A percentile compares a stretch with the other conserved stretches of the same genome.
Conservation (phyloP, 441 rosid species). For the Dalechampia spathulata region DNA sequence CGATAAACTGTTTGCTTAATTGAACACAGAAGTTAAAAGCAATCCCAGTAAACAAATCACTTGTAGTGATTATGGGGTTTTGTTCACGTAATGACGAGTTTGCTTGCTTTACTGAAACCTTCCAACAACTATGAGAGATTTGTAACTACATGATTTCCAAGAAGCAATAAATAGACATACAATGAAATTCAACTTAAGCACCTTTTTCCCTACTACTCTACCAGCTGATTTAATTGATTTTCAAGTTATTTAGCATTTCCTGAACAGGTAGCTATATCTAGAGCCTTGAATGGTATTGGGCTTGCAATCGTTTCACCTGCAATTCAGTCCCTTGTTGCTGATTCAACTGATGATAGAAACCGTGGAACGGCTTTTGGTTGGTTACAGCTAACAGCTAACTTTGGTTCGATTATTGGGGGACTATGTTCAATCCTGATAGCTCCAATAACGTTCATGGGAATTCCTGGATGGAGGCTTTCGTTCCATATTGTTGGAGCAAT, state of each 20-base stretch:
- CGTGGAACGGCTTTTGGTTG: slow-evolving; percentile 86
- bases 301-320: slow-evolving; percentile 71
- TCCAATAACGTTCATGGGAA: slow-evolving; percentile 51
- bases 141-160: not conserved
- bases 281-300: slow-evolving; percentile 79
- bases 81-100: no score
- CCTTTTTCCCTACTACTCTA: not conserved
- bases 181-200: not conserved
- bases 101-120: no score
- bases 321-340: slow-evolving; percentile 72
- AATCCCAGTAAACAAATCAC: no score
- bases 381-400: slow-evolving; percentile 63
- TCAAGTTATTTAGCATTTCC: slow-evolving; percentile 18
- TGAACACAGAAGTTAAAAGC: no score
- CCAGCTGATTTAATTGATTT: slow-evolving; percentile 4
- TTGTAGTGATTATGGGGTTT: no score
- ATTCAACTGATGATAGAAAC: slow-evolving; percentile 59
- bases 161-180: not conserved
- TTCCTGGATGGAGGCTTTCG: slow-evolving; percentile 84
- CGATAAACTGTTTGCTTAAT: no score
- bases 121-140: no score
- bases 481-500: slow-evolving; percentile 69
- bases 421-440: slow-evolving; percentile 61
- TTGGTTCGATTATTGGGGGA: slow-evolving; percentile 67
- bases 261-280: slow-evolving; percentile 54